phyloP scores from a whole-genome alignment of 2,329 filamentous ascomycete species.

The Ophiostoma quercus region DNA sequence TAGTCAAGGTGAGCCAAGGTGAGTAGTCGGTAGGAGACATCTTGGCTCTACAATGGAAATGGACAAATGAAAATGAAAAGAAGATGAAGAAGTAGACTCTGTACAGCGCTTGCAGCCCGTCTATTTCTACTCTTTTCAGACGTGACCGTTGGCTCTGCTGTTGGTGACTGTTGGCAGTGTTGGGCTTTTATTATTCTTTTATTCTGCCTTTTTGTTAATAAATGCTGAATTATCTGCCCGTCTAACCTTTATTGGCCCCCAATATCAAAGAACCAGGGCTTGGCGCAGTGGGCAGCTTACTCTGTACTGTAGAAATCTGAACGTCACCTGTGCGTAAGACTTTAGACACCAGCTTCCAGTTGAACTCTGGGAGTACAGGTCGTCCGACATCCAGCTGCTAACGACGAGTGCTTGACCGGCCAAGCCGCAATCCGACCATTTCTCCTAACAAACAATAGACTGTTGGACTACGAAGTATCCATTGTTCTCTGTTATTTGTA shows the following conservation, averaged over 20 bases:
- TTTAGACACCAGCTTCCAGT: not conserved
- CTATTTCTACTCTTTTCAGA: conserved; percentile 8
- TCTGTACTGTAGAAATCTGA: not conserved
- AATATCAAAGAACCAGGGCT: not conserved
- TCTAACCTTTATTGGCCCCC: not conserved
- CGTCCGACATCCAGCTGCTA: no score
- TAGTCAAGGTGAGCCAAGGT: conserved; percentile 7
- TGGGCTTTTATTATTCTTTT: not conserved
- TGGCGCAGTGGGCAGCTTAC: not conserved
- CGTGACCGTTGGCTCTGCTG: not conserved
- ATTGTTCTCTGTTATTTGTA: not conserved
- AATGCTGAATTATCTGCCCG: not conserved
- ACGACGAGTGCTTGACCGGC: no score
- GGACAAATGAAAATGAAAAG: not conserved
- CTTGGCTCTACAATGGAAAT: not conserved
- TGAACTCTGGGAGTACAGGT: not conserved
- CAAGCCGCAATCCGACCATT: no score
- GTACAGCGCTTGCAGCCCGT: not conserved
- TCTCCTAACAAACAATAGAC: not conserved
- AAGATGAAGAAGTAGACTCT: not conserved
- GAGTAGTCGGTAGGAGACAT: not conserved
- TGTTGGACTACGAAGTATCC: not conserved
- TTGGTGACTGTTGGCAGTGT: not conserved
- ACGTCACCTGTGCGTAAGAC: not conserved
- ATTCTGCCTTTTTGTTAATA: not conserved